These are phyloP conservation scores for Ustilago nuda DNA, from an alignment of 1,284 basidiomycete species.

Conservation along the genomic window DNA sequence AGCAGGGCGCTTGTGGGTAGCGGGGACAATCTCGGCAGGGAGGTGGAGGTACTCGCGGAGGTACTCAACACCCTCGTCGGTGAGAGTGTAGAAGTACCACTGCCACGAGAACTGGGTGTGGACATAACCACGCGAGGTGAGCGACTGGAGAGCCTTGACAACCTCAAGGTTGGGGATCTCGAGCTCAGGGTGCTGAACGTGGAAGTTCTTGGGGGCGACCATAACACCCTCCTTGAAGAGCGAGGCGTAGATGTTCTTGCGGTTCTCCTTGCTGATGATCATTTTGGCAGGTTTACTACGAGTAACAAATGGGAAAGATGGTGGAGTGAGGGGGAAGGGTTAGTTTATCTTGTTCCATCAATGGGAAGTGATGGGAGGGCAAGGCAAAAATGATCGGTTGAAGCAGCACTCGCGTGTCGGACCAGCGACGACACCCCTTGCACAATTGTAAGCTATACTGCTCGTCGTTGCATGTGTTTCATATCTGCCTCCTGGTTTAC, in stretches of 20 bases:
- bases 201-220: constrained; percentile 99
- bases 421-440: not conserved
- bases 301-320: not conserved
- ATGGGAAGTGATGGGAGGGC: not conserved
- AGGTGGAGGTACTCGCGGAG: constrained; percentile 69
- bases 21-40: constrained; percentile 69
- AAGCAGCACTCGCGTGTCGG: too few species aligned
- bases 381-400: constrained; percentile 1
- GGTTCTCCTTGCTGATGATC: constrained; percentile 69
- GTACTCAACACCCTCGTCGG: constrained; percentile 69
- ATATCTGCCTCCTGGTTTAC: too few species aligned
- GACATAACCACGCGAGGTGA: constrained; percentile 94
- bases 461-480: too few species aligned
- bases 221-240: constrained; percentile 79
- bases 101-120: constrained; percentile 84
- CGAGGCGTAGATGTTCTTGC: constrained; percentile 67
- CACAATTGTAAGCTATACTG: not conserved
- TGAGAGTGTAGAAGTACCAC: constrained; percentile 71
- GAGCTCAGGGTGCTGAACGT: constrained; percentile 96
- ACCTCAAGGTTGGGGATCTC: constrained; percentile 97
- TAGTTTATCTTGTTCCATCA: constrained; percentile 9
- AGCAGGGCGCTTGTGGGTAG: constrained; percentile 69
- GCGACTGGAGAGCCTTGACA: constrained; percentile 98
- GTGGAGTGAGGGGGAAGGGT: not conserved
- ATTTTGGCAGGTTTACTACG: constrained; percentile 42